phyloP scores from a whole-genome alignment of 1,284 basidiomycete species.

The Cryptococcus wingfieldii region DNA sequence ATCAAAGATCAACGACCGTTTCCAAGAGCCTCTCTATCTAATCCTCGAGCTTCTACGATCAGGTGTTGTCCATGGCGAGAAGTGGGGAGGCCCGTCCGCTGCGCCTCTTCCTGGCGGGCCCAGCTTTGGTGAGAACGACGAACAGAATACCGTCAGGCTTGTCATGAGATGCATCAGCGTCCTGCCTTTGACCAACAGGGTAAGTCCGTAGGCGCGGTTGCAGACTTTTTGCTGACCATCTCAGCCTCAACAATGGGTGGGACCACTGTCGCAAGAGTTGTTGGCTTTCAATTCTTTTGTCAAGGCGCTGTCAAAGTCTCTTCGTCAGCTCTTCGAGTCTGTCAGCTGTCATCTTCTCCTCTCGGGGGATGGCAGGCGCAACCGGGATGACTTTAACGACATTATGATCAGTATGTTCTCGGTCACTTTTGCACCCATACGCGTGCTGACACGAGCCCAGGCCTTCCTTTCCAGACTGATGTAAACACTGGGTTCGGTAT shows the following conservation, averaged over 20 bases:
- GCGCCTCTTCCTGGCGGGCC: conserved; percentile 88
- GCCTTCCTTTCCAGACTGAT: conserved; percentile 86
- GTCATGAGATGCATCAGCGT: conserved; percentile 96
- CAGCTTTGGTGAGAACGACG: conserved; percentile 84
- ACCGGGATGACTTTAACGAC: conserved; percentile 86
- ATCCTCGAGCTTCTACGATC: conserved; percentile 89
- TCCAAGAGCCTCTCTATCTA: conserved; percentile 92
- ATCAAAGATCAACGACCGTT: conserved; percentile 89
- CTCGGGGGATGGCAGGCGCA: conserved; percentile 75
- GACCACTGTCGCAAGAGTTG: conserved; percentile 90
- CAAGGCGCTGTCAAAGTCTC: conserved; percentile 78
- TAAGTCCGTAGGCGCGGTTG: conserved; percentile 46
- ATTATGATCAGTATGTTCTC: conserved; percentile 60
- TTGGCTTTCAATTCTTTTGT: conserved; percentile 98
- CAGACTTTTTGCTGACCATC: background rate
- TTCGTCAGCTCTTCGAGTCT: conserved; percentile 86
- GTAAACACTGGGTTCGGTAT: conserved; percentile 98
- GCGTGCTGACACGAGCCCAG: conserved; percentile 18
- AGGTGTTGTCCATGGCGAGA: conserved; percentile 88
- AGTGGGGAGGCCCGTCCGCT: conserved; percentile 64
- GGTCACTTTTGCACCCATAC: background rate
- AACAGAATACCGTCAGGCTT: conserved; percentile 84
- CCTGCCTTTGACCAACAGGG: conserved; percentile 87
- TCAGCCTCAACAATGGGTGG: conserved; percentile 80
- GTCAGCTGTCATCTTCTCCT: conserved; percentile 88